Evolutionary conservation across 139 green algal genomes (phyloP), one percentile per base, ranked within the genome.

Genomic region (Coelastrella sp.): DNA sequence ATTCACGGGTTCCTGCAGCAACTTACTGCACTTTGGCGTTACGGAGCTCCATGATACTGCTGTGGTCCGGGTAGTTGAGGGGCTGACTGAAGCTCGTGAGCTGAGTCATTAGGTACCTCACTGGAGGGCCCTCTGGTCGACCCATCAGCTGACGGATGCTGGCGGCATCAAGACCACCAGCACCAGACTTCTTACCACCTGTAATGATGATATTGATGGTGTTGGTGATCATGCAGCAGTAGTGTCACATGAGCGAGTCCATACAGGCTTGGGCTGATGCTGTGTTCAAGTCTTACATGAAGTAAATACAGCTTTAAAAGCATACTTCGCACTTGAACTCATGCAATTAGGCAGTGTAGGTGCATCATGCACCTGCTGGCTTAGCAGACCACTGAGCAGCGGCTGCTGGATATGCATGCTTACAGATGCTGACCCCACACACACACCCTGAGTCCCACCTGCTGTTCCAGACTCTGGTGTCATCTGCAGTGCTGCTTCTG

Each of bases 401-500:
- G n/a, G n/a, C n/a, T n/a, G 2, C 53, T 32, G 53, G 6, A 64
- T 27, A 9, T 32, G 17, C 0, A 64, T 34, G 8, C 45, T 53
- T 32, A 64, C 30, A 27, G 17, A 64, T 64, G 21, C n/a, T n/a
- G n/a, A n/a, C n/a, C n/a, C n/a, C n/a, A n/a, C n/a, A n/a, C n/a
- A n/a, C n/a, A n/a, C n/a, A n/a, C n/a, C 45, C 45, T 37, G 53
- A 37, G 32, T 41, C 30, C 57, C 32, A 41, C 76, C 59, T 43
- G 37, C 15, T 30, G 34, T 35, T 21, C 23, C 27, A 7, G 43
- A 34, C 19, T 75, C 60, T 25, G 60, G 60, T 21, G 35, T 59
- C 43, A 86, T 83, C 60, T 89, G 85, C 75, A 93, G 80, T 80
- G 90, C 86, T 53, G 83, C 86, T 78, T 93, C 90, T 34, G 90